Percentiles rank a stretch among this genome's conserved stretches.
Conservation (phyloP, 306 rosid genomes). For the Crataegus laevigata region DNA sequence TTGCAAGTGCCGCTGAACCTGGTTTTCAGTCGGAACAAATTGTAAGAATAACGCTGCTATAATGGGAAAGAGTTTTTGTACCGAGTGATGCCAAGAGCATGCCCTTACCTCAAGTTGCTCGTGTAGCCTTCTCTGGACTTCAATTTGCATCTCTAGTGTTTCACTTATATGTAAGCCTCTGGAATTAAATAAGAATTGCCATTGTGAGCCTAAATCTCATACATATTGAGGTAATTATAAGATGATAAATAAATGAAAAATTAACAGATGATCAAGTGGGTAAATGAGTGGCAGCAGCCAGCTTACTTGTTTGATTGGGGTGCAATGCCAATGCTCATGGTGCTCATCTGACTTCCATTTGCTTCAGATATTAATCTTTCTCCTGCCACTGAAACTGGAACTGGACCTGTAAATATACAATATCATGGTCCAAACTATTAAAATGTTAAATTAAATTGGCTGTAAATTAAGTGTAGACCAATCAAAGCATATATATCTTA, state of each 20-base stretch:
- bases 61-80: background rate
- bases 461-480: background rate
- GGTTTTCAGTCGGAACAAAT: background rate
- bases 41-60: background rate
- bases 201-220: slow-evolving; percentile 18
- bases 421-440: background rate
- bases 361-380: slow-evolving; percentile 39
- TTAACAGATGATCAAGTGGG: background rate
- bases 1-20: slow-evolving; percentile 88
- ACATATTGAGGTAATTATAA: background rate
- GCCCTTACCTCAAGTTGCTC: slow-evolving; percentile 73
- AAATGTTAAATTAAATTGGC: too few species aligned
- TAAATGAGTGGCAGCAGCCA: background rate
- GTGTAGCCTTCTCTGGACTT: slow-evolving; percentile 79
- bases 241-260: background rate
- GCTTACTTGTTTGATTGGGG: slow-evolving; percentile 66
- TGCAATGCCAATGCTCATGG: slow-evolving; percentile 31
- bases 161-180: slow-evolving; percentile 66
- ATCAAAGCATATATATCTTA: background rate
- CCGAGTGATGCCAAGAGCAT: background rate
- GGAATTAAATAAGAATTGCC: slow-evolving; percentile 7
- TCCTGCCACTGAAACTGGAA: slow-evolving; percentile 25
- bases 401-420: slow-evolving; percentile 19
- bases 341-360: slow-evolving; percentile 50
- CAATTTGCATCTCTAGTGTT: slow-evolving; percentile 76